Conservation (phyloP, 108 stramenopile species). For the Chaetoceros muelleri region DNA sequence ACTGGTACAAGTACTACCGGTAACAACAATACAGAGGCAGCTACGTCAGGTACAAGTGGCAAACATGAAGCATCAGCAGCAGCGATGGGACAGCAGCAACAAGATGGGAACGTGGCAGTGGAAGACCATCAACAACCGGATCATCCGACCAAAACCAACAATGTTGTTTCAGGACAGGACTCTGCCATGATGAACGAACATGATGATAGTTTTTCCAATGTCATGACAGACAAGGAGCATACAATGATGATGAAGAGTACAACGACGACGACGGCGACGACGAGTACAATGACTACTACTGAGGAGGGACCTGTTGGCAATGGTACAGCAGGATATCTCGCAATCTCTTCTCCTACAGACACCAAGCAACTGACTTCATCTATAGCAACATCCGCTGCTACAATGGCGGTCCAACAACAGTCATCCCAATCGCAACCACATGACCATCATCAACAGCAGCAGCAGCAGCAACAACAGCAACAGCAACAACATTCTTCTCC, state of each 20-base stretch:
- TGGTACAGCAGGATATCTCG: background rate
- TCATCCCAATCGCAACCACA: constrained; percentile 5
- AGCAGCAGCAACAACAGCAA: background rate
- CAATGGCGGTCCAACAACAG: constrained; percentile 1
- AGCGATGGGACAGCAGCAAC: background rate
- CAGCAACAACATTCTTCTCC: constrained; percentile 4
- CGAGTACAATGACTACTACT: background rate
- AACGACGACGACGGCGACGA: background rate
- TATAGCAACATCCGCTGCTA: background rate
- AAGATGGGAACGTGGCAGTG: background rate
- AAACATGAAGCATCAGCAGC: background rate
- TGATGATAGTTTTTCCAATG: background rate
- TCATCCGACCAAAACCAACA: background rate
- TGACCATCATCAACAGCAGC: constrained; percentile 1
- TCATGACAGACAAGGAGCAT: background rate
- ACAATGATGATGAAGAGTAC: background rate
- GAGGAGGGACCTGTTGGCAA: background rate
- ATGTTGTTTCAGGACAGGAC: background rate
- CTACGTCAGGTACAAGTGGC: too few relatives aligned
- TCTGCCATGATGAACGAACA: background rate
- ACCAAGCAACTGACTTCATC: background rate
- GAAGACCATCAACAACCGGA: background rate
- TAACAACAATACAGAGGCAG: background rate
- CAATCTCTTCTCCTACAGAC: constrained; percentile 13
- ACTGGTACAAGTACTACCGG: background rate